A percentile compares a stretch with the other conserved stretches of the same genome.
Conservation (phyloP, 495 filamentous ascomycete species). For the Lepidopterella palustris region DNA sequence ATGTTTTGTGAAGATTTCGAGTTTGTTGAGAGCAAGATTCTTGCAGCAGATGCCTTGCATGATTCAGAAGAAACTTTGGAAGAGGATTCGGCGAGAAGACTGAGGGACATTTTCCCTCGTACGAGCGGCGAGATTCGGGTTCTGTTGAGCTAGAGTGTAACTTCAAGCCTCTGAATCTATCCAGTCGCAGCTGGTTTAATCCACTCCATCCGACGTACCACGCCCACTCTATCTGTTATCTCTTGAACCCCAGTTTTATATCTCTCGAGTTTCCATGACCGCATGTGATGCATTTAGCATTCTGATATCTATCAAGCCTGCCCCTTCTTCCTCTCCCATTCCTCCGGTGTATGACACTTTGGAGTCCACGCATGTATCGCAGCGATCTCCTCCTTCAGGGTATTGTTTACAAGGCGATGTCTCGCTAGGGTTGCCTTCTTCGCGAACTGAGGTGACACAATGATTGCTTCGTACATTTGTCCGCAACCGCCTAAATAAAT, state of each 20-base stretch:
- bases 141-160: slow-evolving; percentile 47
- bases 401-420: slow-evolving; percentile 82
- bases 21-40: slow-evolving; percentile 67
- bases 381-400: slow-evolving; percentile 86
- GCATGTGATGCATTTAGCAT: neutral
- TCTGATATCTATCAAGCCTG: slow-evolving; percentile 30
- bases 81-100: slow-evolving; percentile 41
- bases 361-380: slow-evolving; percentile 98
- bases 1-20: slow-evolving; percentile 89
- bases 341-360: slow-evolving; percentile 91
- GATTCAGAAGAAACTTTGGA: slow-evolving; percentile 32
- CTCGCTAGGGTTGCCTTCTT: slow-evolving; percentile 83
- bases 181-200: neutral
- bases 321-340: slow-evolving; percentile 68
- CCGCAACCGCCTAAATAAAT: slow-evolving; percentile 77
- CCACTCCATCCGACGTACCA: neutral
- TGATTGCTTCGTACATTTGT: slow-evolving; percentile 85
- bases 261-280: too few species aligned
- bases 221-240: too few species aligned
- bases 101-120: slow-evolving; percentile 69
- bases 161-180: neutral
- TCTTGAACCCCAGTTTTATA: too few species aligned
- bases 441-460: slow-evolving; percentile 81
- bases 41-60: slow-evolving; percentile 49
- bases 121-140: slow-evolving; percentile 83